These are phyloP conservation scores for Aulographum hederae DNA, from an alignment of 2,329 filamentous ascomycete species.

Conservation along the genomic window DNA sequence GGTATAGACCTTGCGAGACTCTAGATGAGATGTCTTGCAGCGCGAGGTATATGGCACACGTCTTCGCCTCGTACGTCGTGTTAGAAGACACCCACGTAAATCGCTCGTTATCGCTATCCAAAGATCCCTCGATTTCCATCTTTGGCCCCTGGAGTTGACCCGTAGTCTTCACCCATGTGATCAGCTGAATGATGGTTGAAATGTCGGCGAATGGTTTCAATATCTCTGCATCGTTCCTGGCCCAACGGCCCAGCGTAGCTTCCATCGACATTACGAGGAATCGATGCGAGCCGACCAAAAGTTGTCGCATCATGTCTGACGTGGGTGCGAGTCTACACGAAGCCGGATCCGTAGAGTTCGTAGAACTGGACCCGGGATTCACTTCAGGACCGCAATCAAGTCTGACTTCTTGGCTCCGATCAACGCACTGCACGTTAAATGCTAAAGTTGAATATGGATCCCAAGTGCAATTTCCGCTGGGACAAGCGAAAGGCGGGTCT, in stretches of 20 bases:
- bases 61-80: too few species aligned
- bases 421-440: neutral
- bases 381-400: neutral
- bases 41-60: too few species aligned
- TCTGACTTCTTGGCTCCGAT: neutral
- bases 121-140: too few species aligned
- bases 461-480: neutral
- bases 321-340: neutral
- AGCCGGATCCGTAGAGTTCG: neutral
- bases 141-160: too few species aligned
- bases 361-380: neutral
- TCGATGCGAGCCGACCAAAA: neutral
- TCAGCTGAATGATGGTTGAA: too few species aligned
- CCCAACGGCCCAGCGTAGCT: neutral
- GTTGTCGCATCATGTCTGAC: neutral
- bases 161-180: too few species aligned
- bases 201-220: too few species aligned
- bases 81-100: too few species aligned
- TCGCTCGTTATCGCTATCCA: too few species aligned
- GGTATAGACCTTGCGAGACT: too few species aligned
- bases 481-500: neutral
- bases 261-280: neutral
- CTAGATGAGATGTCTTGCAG: too few species aligned
- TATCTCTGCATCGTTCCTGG: neutral
- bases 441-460: neutral